phyloP scores from a whole-genome alignment of 2,329 filamentous ascomycete genomes.

The Domatiomyces globalis region DNA sequence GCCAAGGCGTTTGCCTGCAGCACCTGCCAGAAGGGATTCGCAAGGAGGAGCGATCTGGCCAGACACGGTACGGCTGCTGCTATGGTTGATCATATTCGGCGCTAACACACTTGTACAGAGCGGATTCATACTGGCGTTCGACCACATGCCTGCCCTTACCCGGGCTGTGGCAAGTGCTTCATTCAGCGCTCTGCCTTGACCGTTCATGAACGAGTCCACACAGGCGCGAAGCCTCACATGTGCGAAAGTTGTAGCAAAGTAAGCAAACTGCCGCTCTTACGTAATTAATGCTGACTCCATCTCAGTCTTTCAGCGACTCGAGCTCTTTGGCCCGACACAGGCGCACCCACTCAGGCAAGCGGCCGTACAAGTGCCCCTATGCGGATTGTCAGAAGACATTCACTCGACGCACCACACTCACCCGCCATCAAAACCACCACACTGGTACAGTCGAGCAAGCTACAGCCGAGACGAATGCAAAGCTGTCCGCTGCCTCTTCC shows the following conservation, averaged over 20 bases:
- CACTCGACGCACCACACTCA: conserved; percentile 85
- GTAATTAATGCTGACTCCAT: conserved; percentile 13
- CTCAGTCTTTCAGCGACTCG: conserved; percentile 85
- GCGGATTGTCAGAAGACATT: conserved; percentile 98
- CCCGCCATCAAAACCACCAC: conserved; percentile 89
- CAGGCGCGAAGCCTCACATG: conserved; percentile 95
- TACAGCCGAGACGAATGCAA: conserved; percentile 73
- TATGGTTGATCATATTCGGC: not conserved
- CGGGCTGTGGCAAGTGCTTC: conserved; percentile 84
- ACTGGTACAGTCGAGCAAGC: conserved; percentile 91
- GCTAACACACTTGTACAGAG: conserved; percentile 40
- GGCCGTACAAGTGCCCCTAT: conserved; percentile 94
- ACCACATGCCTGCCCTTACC: conserved; percentile 83
- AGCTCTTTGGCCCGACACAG: conserved; percentile 87
- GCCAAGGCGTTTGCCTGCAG: conserved; percentile 77
- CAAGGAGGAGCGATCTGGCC: conserved; percentile 80
- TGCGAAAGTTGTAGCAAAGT: conserved; percentile 96
- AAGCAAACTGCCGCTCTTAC: conserved; percentile 21
- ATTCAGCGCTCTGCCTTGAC: conserved; percentile 93
- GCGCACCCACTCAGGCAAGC: conserved; percentile 85
- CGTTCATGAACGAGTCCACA: conserved; percentile 89
- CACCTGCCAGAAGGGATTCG: conserved; percentile 83
- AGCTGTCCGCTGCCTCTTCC: conserved; percentile 48
- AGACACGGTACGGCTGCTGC: conserved; percentile 60
- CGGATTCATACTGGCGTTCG: conserved; percentile 86